Evolutionary conservation across 768 basidiomycete species (phyloP).

Genomic region (Tylopilus plumbeoviolaceoides): DNA sequence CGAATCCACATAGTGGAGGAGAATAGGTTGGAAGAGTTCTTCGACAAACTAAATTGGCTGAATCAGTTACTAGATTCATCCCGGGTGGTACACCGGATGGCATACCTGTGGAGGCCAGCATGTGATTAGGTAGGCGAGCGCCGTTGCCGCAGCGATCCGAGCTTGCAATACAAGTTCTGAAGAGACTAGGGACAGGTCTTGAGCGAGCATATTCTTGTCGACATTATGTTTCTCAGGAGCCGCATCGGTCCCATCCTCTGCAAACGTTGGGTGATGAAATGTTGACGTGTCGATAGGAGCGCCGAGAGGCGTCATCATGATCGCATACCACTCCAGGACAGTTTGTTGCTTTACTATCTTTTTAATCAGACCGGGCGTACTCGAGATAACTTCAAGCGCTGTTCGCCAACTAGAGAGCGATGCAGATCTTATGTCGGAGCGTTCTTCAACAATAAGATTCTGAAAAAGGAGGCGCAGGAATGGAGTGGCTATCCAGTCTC

Average conservation of each 20-base stretch:
- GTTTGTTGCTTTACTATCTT: slow-evolving; percentile 52
- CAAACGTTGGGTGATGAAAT: slow-evolving; percentile 63
- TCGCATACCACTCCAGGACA: slow-evolving; percentile 79
- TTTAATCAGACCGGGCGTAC: slow-evolving; percentile 46
- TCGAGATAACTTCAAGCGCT: slow-evolving; percentile 55
- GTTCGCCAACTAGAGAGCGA: slow-evolving; percentile 73
- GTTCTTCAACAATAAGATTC: slow-evolving; percentile 91
- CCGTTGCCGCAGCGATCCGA: slow-evolving; percentile 71
- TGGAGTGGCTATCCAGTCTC: slow-evolving; percentile 74
- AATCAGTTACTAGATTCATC: background rate
- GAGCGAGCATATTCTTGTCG: slow-evolving; percentile 91
- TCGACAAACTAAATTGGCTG: slow-evolving; percentile 41
- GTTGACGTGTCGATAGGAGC: slow-evolving; percentile 62
- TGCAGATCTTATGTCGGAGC: slow-evolving; percentile 71
- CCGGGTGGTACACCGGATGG: background rate
- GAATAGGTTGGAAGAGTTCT: slow-evolving; percentile 68
- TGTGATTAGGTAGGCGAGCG: slow-evolving; percentile 65
- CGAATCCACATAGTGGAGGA: slow-evolving; percentile 78
- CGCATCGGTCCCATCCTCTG: slow-evolving; percentile 41
- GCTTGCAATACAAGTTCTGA: slow-evolving; percentile 75
- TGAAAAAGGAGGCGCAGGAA: slow-evolving; percentile 88
- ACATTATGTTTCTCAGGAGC: slow-evolving; percentile 78
- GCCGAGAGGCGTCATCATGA: slow-evolving; percentile 88
- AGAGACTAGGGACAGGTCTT: slow-evolving; percentile 81
- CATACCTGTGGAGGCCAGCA: slow-evolving; percentile 62